A percentile compares a stretch with the other conserved stretches of the same genome.
phyloP scores from a whole-genome alignment of 2,329 filamentous ascomycete species.

The Trichoderma polysporum region DNA sequence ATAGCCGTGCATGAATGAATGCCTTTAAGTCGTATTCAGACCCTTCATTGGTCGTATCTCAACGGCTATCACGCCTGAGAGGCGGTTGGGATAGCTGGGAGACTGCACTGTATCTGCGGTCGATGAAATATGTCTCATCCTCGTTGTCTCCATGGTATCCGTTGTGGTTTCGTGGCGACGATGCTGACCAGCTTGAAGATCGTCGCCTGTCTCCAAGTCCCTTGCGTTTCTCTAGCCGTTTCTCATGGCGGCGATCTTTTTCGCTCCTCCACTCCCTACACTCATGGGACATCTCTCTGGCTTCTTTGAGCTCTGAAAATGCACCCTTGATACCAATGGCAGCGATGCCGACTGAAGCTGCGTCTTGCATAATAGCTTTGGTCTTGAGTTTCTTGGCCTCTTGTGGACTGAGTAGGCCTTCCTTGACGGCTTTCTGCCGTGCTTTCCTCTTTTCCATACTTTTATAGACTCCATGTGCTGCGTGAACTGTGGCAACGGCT shows the following conservation, averaged over 20 bases:
- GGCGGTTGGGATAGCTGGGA: constrained; percentile 6
- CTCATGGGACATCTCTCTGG: constrained; percentile 49
- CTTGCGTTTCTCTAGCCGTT: constrained; percentile 42
- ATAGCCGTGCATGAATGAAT: not conserved
- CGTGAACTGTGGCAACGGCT: constrained; percentile 60
- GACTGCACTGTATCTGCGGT: constrained; percentile 48
- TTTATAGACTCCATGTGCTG: constrained; percentile 57
- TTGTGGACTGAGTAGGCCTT: constrained; percentile 50
- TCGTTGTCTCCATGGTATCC: constrained; percentile 29
- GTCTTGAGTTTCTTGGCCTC: constrained; percentile 58
- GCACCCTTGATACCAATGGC: constrained; percentile 59
- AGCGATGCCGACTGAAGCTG: constrained; percentile 58
- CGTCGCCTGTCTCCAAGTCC: constrained; percentile 37
- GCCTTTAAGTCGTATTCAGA: not conserved
- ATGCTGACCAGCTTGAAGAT: constrained; percentile 46
- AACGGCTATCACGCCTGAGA: constrained; percentile 13
- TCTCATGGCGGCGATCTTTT: constrained; percentile 50
- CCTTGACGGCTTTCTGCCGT: constrained; percentile 53
- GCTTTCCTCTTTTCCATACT: constrained; percentile 57
- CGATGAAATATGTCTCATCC: constrained; percentile 45
- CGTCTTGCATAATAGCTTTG: constrained; percentile 57
- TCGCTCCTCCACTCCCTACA: constrained; percentile 50
- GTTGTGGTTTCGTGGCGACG: constrained; percentile 38
- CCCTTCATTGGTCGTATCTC: not conserved
- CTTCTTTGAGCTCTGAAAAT: constrained; percentile 56